Evolutionary conservation across 176 grass and related monocot genomes (phyloP).

Genomic region (Zea luxurians): DNA sequence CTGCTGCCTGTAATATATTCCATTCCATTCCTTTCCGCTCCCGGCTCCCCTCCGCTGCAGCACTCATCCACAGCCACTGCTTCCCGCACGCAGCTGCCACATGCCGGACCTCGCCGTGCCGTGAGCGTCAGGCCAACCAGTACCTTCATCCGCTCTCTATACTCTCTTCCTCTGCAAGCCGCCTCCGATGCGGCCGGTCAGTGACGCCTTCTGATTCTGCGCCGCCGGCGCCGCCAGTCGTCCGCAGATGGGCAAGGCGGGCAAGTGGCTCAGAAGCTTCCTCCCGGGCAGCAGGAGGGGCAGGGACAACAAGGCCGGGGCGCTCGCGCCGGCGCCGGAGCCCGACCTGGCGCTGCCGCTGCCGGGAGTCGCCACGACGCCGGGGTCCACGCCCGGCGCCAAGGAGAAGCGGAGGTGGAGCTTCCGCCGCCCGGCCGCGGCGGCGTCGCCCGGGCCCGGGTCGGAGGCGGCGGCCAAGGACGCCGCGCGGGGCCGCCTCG

Average conservation of each 20-base stretch:
- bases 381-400: conserved; percentile 42
- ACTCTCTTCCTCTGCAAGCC: neutral
- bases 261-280: conserved; percentile 74
- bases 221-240: too few species aligned
- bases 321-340: neutral
- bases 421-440: conserved; percentile 50
- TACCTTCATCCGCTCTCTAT: neutral
- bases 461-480: conserved; percentile 36
- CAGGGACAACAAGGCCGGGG: conserved; percentile 11
- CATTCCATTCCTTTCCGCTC: neutral
- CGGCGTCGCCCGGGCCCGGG: neutral
- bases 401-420: conserved; percentile 85
- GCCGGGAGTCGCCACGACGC: neutral
- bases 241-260: conserved; percentile 63
- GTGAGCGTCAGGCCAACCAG: neutral
- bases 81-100: conserved; percentile 11
- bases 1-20: conserved; percentile 42
- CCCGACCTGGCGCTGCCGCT: neutral
- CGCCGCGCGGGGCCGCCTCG: conserved; percentile 5
- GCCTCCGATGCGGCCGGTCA: neutral
- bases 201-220: neutral
- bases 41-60: neutral
- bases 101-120: conserved; percentile 29
- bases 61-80: neutral
- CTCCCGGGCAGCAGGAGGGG: conserved; percentile 53